Base-by-base conservation (phyloP, 78 protist genomes). In the Dictyostelium brefeldianum region DNA sequence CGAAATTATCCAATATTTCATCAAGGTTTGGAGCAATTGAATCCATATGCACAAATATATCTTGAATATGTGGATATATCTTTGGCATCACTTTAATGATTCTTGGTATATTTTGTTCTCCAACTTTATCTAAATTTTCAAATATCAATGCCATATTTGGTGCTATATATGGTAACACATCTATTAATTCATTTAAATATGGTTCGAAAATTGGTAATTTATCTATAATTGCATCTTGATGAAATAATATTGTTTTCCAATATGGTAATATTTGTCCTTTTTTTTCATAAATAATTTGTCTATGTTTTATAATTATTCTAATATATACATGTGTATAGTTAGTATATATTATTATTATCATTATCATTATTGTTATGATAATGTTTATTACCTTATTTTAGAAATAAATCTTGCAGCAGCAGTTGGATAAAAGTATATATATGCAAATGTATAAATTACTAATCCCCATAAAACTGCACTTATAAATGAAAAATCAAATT, bases 151-250 rank as follows among this genome's bases (percentile, higher is more conserved):
- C 15, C 57, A 85, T 20, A 17, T 85, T 77, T 48, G 92, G 92
- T 59, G 70, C 77, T 12, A 85, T 27, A 10, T 36, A 73, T 17
- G 46, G 71, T 25, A 85, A 11, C 18, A 41, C 29, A 36, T 85
- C 83, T 2, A 85, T 57, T 12, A 85, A 25, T 12, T 20, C 53
- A 0, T 57, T 8, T 31, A 85, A 46, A 31, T 75, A 47, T 20
- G 54, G 43, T 56, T 85, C 62, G 7, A 74, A 25, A 11, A 51
- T 29, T 57, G 92, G 92, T 25, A 74, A 4, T 53, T 46, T 85
- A 59, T 85, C 92, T 47, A 85, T 56, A 22, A 85, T n/a, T n/a
- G 20, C 56, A 46, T 36, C 79, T 46, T 73, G 79, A 73, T 73
- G 27, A 46, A 73, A 47, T 73, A 73, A 73, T 20, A 73, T 73